Base-by-base conservation (phyloP, 257 asterid genomes). In the Dorcoceras hygrometricum region DNA sequence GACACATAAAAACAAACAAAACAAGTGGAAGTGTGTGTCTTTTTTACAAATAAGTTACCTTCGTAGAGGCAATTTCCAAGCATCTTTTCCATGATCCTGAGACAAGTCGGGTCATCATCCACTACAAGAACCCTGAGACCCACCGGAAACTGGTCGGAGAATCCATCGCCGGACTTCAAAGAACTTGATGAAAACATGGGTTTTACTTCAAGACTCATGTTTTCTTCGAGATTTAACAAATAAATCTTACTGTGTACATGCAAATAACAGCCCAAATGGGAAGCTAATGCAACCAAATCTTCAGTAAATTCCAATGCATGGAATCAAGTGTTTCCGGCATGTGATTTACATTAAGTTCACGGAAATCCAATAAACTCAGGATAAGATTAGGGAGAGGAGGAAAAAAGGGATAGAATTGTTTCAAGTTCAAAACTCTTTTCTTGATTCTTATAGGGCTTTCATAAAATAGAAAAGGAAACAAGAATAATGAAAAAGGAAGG, bases 41-140 rank as follows among this genome's bases (percentile, higher is more conserved):
- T n/a, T 71, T 36, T 31, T 51, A 56, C 16, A 2, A 51, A 58
- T 34, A 20, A 22, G 31, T 23, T 63, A 84, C 84, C 82, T 69
- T 84, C 72, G 67, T 79, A 84, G 28, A 12, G 76, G 57, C 89
- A 84, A 51, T 73, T 73, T 59, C 22, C 60, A 6, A 81, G 84
- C 83, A 81, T 76, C 64, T 69, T 72, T 67, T 81, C 84, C 71
- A 83, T 69, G 78, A 75, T 79, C 78, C n/a, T 66, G 59, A 84
- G 78, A 54, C 84, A 78, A 59, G 79, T 74, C 10, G 72, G 83
- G 68, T 84, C 84, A 65, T 83, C 86, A 64, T 81, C 89, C 61
- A 80, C 86, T 26, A 78, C 81, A 36, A 83, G 86, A 3, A 83
- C 88, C 31, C 82, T 77, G 16, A 83, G 78, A 29, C 88, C 88